A percentile compares a stretch with the other conserved stretches of the same genome.
These are phyloP conservation scores for Mimosa pudica DNA, from an alignment of 306 rosid species.

Conservation along the genomic window DNA sequence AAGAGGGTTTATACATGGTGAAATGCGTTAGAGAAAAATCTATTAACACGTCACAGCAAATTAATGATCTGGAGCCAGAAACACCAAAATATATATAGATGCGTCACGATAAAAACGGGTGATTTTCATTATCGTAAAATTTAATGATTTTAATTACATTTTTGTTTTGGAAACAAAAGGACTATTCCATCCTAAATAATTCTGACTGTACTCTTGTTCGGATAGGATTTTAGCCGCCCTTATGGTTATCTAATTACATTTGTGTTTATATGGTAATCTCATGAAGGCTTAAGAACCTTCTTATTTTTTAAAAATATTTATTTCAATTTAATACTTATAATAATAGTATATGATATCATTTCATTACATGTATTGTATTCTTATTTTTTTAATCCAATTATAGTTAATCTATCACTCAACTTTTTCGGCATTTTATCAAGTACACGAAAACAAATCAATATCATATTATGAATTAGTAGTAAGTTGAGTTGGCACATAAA, in stretches of 20 bases:
- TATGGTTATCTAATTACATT: not conserved
- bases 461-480: too few relatives aligned
- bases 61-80: not conserved
- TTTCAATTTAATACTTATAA: too few relatives aligned
- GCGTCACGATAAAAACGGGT: not conserved
- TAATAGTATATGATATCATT: too few relatives aligned
- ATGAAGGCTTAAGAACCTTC: not conserved
- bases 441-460: too few relatives aligned
- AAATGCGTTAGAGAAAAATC: not conserved
- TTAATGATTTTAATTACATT: not conserved
- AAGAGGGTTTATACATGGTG: slow-evolving; percentile 26
- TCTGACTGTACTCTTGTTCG: not conserved
- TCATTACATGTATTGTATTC: too few relatives aligned
- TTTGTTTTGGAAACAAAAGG: not conserved
- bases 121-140: not conserved
- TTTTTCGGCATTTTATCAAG: too few relatives aligned
- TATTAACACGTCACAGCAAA: not conserved
- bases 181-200: not conserved
- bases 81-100: not conserved
- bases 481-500: too few relatives aligned
- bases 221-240: not conserved
- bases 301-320: not conserved
- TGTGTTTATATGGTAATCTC: not conserved
- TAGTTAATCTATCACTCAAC: too few relatives aligned
- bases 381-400: too few relatives aligned